Evolutionary conservation across 495 filamentous ascomycete species (phyloP).

Genomic region (Astrocystis sublimbata): DNA sequence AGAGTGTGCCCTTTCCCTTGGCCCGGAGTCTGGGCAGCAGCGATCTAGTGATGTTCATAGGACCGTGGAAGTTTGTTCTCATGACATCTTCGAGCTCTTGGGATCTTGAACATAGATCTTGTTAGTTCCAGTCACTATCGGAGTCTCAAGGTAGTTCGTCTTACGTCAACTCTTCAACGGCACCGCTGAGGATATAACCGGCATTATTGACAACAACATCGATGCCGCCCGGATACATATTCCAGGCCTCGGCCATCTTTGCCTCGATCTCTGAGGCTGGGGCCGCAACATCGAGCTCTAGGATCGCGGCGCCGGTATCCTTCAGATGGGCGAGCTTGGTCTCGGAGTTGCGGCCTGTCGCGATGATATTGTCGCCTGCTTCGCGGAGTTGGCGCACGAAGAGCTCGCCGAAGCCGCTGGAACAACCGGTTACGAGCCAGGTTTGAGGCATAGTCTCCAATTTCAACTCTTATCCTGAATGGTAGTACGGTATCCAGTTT

Average conservation of each 20-base stretch:
- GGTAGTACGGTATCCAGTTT: no score
- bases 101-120: conserved; percentile 20
- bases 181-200: conserved; percentile 46
- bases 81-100: conserved; percentile 40
- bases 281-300: conserved; percentile 51
- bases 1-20: conserved; percentile 47
- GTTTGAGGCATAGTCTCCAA: no score
- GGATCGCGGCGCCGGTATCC: conserved; percentile 33
- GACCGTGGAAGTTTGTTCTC: conserved; percentile 54
- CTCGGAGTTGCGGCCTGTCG: conserved; percentile 47
- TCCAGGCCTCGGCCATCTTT: conserved; percentile 35
- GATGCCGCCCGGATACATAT: conserved; percentile 33
- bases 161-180: conserved; percentile 48
- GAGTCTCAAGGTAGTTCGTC: conserved; percentile 17
- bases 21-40: conserved; percentile 49
- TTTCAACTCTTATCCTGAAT: no score
- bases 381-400: conserved; percentile 19
- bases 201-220: conserved; percentile 62
- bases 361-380: conserved; percentile 56
- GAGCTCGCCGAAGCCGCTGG: not conserved
- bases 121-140: not conserved
- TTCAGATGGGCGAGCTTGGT: conserved; percentile 21
- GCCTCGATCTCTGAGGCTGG: conserved; percentile 38
- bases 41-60: conserved; percentile 46
- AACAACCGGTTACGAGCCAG: conserved; percentile 46